Base-by-base conservation (phyloP, 208 protist species). In the Crithidia bombi region DNA sequence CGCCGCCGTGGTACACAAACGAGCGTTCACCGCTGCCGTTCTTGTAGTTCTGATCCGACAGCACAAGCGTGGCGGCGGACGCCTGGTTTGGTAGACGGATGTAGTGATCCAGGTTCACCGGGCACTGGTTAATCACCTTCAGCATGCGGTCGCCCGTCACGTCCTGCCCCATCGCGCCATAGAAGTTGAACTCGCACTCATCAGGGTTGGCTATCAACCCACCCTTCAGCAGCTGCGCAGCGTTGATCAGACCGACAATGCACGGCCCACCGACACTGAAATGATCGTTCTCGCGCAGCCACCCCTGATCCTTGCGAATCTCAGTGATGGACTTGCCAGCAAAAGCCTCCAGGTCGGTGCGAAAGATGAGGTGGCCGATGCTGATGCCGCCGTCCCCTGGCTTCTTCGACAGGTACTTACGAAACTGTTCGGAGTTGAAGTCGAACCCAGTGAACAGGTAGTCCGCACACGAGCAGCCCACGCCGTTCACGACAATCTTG, bases 261-360 rank as follows among this genome's bases (percentile, higher is more conserved):
- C 77, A 82, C 7, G 77, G 77, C 0, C 77, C 77, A 38, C 70
- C 77, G 12, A 82, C 50, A 47, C 71, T 82, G 49, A 72, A 69
- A 25, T 43, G 44, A 52, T 67, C 50, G 25, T 65, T 65, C 65
- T 78, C 68, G 38, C 68, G 77, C 47, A 78, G 55, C 71, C 70
- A 82, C 21, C 71, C 66, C 44, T 69, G 50, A 15, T 68, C 63
- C 39, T 72, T 64, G 17, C 73, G 71, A 49, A 82, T 74, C 50
- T 74, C 63, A 12, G 66, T 59, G 4, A 82, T 59, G 7, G 62
- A 36, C 72, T 74, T 82, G 26, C 67, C 58, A 14, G 72, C 67
- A 35, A 72, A 78, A 62, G 58, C 50, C 44, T 75, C 71, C 23
- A 65, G 51, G 35, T 65, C 78, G 19, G 12, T 38, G 15, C 59